Evolutionary conservation across 2,329 filamentous ascomycete species (phyloP), one percentile per base, ranked within the genome.

Genomic region (Lecanoromycetidae sp.): DNA sequence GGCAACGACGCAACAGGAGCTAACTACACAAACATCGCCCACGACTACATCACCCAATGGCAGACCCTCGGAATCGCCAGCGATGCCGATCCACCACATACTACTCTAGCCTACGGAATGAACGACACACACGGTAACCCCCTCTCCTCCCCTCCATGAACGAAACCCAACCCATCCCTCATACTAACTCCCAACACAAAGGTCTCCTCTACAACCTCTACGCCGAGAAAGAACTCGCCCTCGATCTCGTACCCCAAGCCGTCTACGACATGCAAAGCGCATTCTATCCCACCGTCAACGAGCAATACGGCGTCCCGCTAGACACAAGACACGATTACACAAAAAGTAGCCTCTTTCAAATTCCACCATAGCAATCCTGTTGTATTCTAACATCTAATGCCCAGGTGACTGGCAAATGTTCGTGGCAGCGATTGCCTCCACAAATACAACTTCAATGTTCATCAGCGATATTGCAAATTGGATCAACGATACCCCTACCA

Each of bases 401-500:
- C 12, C 12, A 39, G 35, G 62, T 2, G 66, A 70, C 51, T 67
- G 65, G 68, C 66, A 66, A 49, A 64, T 68, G 55, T 69, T 65
- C 62, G 52, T 29, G 57, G 60, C 30, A 39, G 46, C 26, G 55
- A 51, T 38, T 59, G 60, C 5, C 38, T 29, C 51, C 1, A 36
- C 42, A 9, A 32, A 40, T 19, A 53, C 54, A n/a, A 45, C 45
- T 19, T 27, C 50, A 13, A 51, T 52, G 56, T 64, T 68, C 32
- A 57, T 68, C 23, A 55, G 67, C 49, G 63, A 67, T 44, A 52
- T 68, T n/a, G 69, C 66, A 0, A 65, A 57, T 4, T 77, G 70
- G 70, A 63, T 76, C 30, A 62, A 62, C 23, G 58, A 67, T 45
- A 76, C 74, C 3, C 58, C 66, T 0, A 72, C 69, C 2, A 70